Evolutionary conservation across 2,329 filamentous ascomycete genomes (phyloP), one percentile per base, ranked within the genome.

Genomic region (Trichoderma atrobrunneum): DNA sequence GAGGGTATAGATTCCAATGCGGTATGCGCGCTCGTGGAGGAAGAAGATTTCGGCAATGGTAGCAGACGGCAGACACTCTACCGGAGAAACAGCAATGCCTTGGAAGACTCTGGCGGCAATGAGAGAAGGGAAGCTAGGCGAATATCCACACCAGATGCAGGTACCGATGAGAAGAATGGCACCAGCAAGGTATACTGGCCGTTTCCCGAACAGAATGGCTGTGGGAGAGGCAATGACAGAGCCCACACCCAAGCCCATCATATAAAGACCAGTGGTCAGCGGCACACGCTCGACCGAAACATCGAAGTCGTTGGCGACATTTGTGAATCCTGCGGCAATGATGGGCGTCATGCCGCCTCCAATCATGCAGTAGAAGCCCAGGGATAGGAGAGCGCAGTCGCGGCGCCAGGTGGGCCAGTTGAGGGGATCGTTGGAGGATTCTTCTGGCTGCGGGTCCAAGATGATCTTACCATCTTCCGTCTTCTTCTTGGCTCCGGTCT

Each of bases 11-110:
- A 98, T 94, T 11, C 96, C 96, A 59, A 98, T 90, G 5, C 95
- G 91, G 79, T 95, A 98, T 0, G 95, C 95, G 73, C 95, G 88
- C 82, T 98, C 95, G 77, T 98, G 95, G 24, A 98, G 85, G 78
- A 97, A 98, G 84, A 95, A 98, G 73, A 98, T 98, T 81, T 98
- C 95, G 4, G 95, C 94, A 77, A 98, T 95, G 0, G 94, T 97
- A 18, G 95, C 95, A 5, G 94, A 97, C 0, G 95, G 95, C 34
- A 98, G 86, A 78, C 94, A 97, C 80, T 98, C 95, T 10, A 97
- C 93, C 0, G 94, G 94, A 75, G 93, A 96, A 63, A 98, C 91
- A 0, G 94, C 92, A 11, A 98, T 85, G 4, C 95, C 96, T 80
- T 97, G 93, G 73, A 98, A 92, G 62, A 98, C 90, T 69, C 95